These are phyloP conservation scores for Colletotrichum camelliae DNA, from an alignment of 2,329 filamentous ascomycete species.

Conservation along the genomic window DNA sequence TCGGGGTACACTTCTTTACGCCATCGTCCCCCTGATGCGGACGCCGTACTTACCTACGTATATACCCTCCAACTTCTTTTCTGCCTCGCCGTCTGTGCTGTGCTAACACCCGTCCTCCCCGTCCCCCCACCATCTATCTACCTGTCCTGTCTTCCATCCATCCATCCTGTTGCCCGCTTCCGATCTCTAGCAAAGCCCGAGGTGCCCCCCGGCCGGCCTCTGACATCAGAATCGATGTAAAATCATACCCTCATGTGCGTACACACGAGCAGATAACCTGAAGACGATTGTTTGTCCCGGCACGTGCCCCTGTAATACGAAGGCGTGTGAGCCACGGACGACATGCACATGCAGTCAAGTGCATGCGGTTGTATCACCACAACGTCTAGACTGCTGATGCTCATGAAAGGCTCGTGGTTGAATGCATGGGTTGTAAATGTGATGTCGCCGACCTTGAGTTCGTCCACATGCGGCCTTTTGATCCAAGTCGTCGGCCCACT, in stretches of 20 bases:
- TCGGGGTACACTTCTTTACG: background rate
- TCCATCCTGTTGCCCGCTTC: background rate
- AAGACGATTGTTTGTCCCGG: background rate
- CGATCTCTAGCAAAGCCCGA: background rate
- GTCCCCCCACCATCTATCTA: background rate
- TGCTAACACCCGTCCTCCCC: background rate
- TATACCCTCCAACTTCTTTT: background rate
- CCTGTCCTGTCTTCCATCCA: background rate
- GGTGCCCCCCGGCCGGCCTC: background rate
- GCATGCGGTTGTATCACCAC: background rate
- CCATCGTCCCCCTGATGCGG: background rate
- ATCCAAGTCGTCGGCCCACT: background rate
- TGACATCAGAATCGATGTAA: slow-evolving; percentile 1
- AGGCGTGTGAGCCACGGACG: background rate
- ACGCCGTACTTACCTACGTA: background rate
- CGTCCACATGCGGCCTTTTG: background rate
- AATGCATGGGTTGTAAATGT: background rate
- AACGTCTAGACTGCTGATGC: background rate
- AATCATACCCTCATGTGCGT: background rate
- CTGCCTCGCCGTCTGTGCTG: background rate
- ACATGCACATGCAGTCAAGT: background rate
- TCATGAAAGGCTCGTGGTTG: background rate
- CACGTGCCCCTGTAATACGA: background rate
- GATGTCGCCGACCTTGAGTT: background rate
- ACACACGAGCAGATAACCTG: background rate